Evolutionary conservation across 495 filamentous ascomycete genomes (phyloP).

Genomic region (Daldinia decipiens): DNA sequence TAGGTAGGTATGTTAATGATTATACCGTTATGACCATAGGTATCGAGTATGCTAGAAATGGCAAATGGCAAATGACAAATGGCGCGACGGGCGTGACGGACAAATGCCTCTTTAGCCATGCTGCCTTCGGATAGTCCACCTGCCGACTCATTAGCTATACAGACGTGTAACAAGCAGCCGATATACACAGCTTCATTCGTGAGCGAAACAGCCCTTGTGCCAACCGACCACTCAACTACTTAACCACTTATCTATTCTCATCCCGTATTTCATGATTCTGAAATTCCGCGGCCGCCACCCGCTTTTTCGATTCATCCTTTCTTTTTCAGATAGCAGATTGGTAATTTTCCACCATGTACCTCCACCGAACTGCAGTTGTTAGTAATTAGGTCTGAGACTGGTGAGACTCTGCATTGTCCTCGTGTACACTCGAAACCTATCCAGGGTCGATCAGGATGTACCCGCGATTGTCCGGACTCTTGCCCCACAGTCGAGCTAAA

Average conservation of each 20-base stretch:
- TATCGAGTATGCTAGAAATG: slow-evolving; percentile 18
- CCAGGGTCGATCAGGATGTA: slow-evolving; percentile 39
- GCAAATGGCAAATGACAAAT: too few relatives aligned
- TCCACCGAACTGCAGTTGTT: slow-evolving; percentile 16
- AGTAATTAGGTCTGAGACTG: slow-evolving; percentile 35
- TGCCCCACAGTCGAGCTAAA: slow-evolving; percentile 26
- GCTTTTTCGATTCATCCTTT: slow-evolving; percentile 24
- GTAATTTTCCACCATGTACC: slow-evolving; percentile 10
- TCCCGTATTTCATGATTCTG: slow-evolving; percentile 20
- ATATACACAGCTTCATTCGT: slow-evolving; percentile 20
- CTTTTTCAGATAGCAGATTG: slow-evolving; percentile 22
- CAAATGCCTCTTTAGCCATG: slow-evolving; percentile 24
- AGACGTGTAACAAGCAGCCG: slow-evolving; percentile 12
- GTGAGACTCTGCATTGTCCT: slow-evolving; percentile 41
- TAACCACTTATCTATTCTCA: slow-evolving; percentile 10
- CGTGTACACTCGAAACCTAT: slow-evolving; percentile 41
- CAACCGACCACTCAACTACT: slow-evolving; percentile 6
- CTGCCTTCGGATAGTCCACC: slow-evolving; percentile 29
- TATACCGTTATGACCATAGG: slow-evolving; percentile 5
- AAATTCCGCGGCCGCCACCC: slow-evolving; percentile 14
- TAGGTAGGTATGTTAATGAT: neutral
- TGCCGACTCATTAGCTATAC: slow-evolving; percentile 26
- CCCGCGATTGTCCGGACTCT: slow-evolving; percentile 30
- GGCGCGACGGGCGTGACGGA: too few relatives aligned
- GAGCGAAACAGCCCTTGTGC: neutral